phyloP scores from a whole-genome alignment of 2,329 filamentous ascomycete species.

The Endoconidiophora laricicola region DNA sequence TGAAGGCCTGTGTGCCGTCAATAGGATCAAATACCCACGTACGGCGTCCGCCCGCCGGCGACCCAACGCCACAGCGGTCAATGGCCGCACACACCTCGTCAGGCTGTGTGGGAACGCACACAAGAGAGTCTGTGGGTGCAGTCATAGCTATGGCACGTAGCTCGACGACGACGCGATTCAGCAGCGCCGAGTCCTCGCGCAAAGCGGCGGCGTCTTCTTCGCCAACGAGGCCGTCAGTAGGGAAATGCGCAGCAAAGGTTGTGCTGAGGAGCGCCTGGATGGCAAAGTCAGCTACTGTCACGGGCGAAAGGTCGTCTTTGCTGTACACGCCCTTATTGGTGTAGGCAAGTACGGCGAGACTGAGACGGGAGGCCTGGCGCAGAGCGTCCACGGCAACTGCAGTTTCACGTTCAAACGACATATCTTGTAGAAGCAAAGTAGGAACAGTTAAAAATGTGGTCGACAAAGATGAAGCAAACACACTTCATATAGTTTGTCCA shows the following conservation, averaged over 20 bases:
- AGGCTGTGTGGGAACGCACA: constrained; percentile 20
- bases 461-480: no score
- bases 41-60: constrained; percentile 23
- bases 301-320: constrained; percentile 39
- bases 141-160: constrained; percentile 18
- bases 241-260: constrained; percentile 33
- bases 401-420: constrained; percentile 26
- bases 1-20: constrained; percentile 41
- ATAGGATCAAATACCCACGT: constrained; percentile 46
- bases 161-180: constrained; percentile 31
- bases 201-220: constrained; percentile 37
- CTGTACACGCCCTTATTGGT: constrained; percentile 33
- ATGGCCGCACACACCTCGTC: constrained; percentile 36
- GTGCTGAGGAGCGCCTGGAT: constrained; percentile 38
- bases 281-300: constrained; percentile 43
- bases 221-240: constrained; percentile 34
- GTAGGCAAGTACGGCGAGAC: constrained; percentile 29
- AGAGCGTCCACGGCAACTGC: constrained; percentile 26
- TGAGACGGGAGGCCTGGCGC: constrained; percentile 30
- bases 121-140: constrained; percentile 17
- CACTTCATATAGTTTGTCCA: no score
- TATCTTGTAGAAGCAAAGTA: not conserved
- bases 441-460: no score
- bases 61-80: constrained; percentile 28
- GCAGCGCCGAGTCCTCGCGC: constrained; percentile 25